Evolutionary conservation across 129 eudicot species (phyloP), one percentile per base, ranked within the genome.

Genomic region (Escallonia herrerae): DNA sequence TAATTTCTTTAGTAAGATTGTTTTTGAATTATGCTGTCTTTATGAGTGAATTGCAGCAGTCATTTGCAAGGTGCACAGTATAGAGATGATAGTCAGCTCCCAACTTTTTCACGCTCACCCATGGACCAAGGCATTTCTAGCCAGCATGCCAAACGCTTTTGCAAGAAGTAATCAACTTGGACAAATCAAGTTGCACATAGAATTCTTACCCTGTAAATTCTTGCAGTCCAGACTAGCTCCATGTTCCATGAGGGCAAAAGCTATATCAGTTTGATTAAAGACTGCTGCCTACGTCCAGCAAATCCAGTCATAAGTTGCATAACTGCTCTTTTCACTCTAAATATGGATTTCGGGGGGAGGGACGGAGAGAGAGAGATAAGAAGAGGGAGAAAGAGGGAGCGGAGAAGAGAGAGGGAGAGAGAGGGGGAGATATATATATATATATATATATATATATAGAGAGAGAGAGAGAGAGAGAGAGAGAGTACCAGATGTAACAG

Each of bases 241-340:
- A 75, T 76, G 75, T 62, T 93, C 96, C 90, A 93, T 86, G 73
- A 93, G 91, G 13, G 82, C 65, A 72, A 93, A 93, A 70, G 73
- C 86, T 72, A 93, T 93, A 58, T 93, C 98, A 54, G 95, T 88
- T 72, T 86, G 83, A 79, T 93, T 93, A 63, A 93, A 93, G 45
- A 93, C 91, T 53, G 98, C 96, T 46, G 98, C 98, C 98, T 93
- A 74, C 65, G 81, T 8, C 54, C 76, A 63, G 47, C 8, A 67
- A 60, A 58, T 43, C 14, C 65, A 69, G 63, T 58, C 78, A 57
- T 40, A 15, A 5, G 64, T 15, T 55, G 22, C 9, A 15, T 9
- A 53, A 22, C 33, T 22, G 33, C 33, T 41, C 58, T 49, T 12
- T 3, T 15, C 15, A 56, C 52, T 12, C 0, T 0, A 61, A 15